Conservation (phyloP, 495 filamentous ascomycete genomes). For the Neurospora tetrasperma region DNA sequence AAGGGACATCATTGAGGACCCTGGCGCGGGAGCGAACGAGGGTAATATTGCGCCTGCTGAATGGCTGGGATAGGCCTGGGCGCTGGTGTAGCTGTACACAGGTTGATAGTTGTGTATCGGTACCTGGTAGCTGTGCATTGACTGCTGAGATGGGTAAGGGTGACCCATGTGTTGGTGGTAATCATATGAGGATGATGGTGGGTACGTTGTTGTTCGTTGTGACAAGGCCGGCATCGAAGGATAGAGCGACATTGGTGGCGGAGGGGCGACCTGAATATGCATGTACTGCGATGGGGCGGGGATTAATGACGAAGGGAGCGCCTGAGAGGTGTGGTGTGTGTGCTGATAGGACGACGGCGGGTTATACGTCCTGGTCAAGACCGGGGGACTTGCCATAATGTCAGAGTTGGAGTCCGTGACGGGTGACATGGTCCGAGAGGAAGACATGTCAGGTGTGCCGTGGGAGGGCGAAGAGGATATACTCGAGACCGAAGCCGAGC, state of each 20-base stretch:
- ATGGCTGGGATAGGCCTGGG: neutral
- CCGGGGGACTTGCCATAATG: neutral
- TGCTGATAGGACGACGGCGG: conserved; percentile 3
- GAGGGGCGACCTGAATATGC: conserved; percentile 6
- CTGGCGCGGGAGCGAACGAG: neutral
- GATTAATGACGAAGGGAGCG: conserved; percentile 1
- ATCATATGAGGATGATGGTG: conserved; percentile 5
- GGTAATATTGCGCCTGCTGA: neutral
- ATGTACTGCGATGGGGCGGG: conserved; percentile 13
- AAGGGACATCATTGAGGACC: neutral
- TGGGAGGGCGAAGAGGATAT: conserved; percentile 14
- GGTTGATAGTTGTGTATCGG: conserved; percentile 7
- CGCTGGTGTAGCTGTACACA: conserved; percentile 2
- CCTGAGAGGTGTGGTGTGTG: conserved; percentile 2
- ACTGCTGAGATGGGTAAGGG: neutral
- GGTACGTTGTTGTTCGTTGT: conserved; percentile 2
- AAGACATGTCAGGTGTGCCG: conserved; percentile 3
- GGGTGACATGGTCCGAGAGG: conserved; percentile 18
- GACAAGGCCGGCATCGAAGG: neutral
- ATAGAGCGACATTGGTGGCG: conserved; percentile 8
- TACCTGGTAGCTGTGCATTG: conserved; percentile 6
- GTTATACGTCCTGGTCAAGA: conserved; percentile 5
- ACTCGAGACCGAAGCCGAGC: conserved; percentile 17
- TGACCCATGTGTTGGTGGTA: conserved; percentile 5
- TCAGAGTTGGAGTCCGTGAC: conserved; percentile 2